Base-by-base conservation (phyloP, 1,284 basidiomycete species). In the Porphyrellus sp. region DNA sequence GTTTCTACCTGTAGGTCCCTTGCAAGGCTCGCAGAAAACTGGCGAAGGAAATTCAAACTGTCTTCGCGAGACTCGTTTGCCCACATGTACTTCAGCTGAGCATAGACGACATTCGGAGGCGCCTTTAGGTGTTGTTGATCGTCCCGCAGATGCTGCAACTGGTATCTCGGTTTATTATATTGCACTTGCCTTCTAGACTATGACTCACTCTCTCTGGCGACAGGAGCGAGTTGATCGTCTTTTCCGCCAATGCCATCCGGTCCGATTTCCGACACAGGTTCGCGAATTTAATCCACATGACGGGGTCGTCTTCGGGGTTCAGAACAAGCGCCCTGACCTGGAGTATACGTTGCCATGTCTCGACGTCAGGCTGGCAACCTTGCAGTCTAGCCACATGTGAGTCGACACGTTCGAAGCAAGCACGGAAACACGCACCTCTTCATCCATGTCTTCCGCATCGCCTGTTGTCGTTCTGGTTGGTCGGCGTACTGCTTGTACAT, bases 271-370 rank as follows among this genome's bases (percentile, higher is more conserved):
- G 83, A 65, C 91, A 93, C 1, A 93, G 74, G 60, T 93, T 93
- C 21, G 91, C 91, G 64, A 93, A 93, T 69, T 91, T 89, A 72
- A 93, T 98, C 96, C 96, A 98, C 81, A 98, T 98, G 50, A 91
- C 84, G 47, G 92, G 93, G 65, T 98, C 95, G 63, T 98, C 94
- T 59, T 91, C 91, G 0, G 97, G 97, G 41, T 86, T 91, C 28
- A 98, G 77, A 21, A 99, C 95, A 46, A 99, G 81, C 1, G 94
- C 93, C 53, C 97, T 85, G 35, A 99, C 93, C 74, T 98, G 96
- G 16, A 99, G 75, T 44, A 99, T 93, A 21, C 96, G 86, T 72
- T 99, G 97, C 97, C 97, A 99, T 5, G 98, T 94, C 70, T 99
- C 97, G 18, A 99, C 97, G 61, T 99, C 97, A 16, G 93, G 91